Evolutionary conservation across 2,329 filamentous ascomycete genomes (phyloP), one percentile per base, ranked within the genome.

Genomic region (Sporothrix protearum): DNA sequence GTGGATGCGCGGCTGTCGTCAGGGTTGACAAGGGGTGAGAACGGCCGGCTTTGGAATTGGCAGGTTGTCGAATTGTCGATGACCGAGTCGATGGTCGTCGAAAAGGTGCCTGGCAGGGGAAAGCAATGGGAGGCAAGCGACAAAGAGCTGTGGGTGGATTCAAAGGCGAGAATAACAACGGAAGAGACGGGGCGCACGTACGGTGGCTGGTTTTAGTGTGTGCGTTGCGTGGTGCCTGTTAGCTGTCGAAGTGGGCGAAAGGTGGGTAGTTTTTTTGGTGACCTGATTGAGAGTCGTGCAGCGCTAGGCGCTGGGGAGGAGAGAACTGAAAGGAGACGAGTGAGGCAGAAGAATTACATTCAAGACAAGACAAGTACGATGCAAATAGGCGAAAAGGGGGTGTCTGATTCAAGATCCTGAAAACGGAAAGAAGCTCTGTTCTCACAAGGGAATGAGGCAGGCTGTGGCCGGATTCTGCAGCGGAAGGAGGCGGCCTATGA

Each of bases 111-210:
- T 36, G 14, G 61, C 51, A 68, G 28, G 51, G 19, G 61, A 33
- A 22, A 49, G 39, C 61, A 49, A 49, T 33, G 63, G 28, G 36
- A n/a, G 42, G 63, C 42, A 36, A 51, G 39, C 22, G 19, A 12
- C 42, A 22, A 51, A 9, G 45, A 39, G 45, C 47, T n/a, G 39
- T 7, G 61, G 30, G 64, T 33, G 19, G 64, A 47, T 69, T 33
- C 53, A 30, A 30, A 49, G 68, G 55, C 66, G 39, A 66, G 68
- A 59, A 64, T 47, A 47, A 14, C 66, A 47, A 55, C 71, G 64
- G 71, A 71, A 71, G 71, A 63, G 57, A 71, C 55, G 71, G 71
- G 70, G 66, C 53, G 53, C 70, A 68, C 70, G 53, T 63, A 71
- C 53, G 70, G 66, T 71, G 71, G 71, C 71, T 71, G 71, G 70